Base-by-base conservation (phyloP, 2,329 filamentous ascomycete species). In the Diaporthe aspalathi region DNA sequence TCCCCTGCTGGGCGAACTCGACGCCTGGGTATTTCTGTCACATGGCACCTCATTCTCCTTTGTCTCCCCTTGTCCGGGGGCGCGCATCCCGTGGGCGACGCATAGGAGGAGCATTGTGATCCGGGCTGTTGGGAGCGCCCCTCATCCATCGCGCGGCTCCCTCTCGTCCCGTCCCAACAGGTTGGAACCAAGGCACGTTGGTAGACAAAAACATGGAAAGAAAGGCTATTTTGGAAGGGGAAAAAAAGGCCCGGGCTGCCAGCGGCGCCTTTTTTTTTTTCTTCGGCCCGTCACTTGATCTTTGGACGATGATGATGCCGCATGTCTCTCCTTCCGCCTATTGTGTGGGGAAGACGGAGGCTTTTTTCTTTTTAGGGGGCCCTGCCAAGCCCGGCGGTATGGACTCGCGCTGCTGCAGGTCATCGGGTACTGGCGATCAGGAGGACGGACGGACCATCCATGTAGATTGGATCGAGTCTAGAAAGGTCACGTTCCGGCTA, bases 351-450 rank as follows among this genome's bases (percentile, higher is more conserved):
- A 38, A 45, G 12, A n/a, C n/a, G n/a, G 29, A 35, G 4, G 57
- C 12, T 22, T 49, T 24, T n/a, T 38, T 22, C 38, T 24, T n/a
- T 38, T 35, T 35, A 9, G 32, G 2, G 60, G 60, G 56, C 20
- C 60, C 60, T 65, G 60, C 60, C 60, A 65, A 65, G 60, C 45
- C 60, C 60, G 45, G 60, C 60, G 60, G 45, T 50, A 38, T 50
- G n/a, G 29, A 27, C 29, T 50, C 29, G 60, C 24, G 57, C 57
- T 47, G 45, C 60, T 65, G 60, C 60, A 65, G 45, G 60, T 65
- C 60, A 65, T 65, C 60, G 45, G 60, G 45, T 65, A 24, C 60
- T 65, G 60, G 60, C 43, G 60, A 63, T 63, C 60, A 63, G 60
- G 60, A 63, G 60, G 60, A 47, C 47, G n/a, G 32, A 5, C 32